Evolutionary conservation across 768 basidiomycete genomes (phyloP).

Genomic region (Tylopilus balloui): DNA sequence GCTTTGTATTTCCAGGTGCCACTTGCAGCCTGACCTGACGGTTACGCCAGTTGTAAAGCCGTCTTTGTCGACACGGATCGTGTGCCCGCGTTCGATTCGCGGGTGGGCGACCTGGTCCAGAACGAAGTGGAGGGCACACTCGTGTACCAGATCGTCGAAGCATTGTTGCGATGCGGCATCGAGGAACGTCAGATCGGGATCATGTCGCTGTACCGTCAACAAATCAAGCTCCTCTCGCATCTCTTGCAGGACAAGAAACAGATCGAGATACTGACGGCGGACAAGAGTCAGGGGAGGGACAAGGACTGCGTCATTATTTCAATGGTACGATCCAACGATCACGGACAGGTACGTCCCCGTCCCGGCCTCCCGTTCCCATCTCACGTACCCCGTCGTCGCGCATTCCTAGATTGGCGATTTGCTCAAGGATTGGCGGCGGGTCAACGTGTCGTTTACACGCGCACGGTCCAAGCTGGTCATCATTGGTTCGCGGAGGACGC

Average conservation of each 20-base stretch:
- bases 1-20: slow-evolving; percentile 11
- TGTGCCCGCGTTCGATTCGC: slow-evolving; percentile 74
- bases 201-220: slow-evolving; percentile 91
- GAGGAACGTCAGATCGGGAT: slow-evolving; percentile 71
- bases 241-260: slow-evolving; percentile 50
- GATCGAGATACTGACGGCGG: slow-evolving; percentile 87
- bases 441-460: slow-evolving; percentile 96
- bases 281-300: slow-evolving; percentile 91
- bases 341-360: slow-evolving; percentile 49
- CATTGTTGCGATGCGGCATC: slow-evolving; percentile 63
- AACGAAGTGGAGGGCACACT: slow-evolving; percentile 77
- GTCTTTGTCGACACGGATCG: slow-evolving; percentile 93
- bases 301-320: slow-evolving; percentile 94
- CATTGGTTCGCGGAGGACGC: slow-evolving; percentile 80
- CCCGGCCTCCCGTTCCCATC: too few relatives aligned
- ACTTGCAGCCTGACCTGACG: not conserved
- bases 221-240: slow-evolving; percentile 82
- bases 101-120: slow-evolving; percentile 84
- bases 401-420: slow-evolving; percentile 81
- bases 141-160: slow-evolving; percentile 62
- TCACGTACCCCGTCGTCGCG: not conserved
- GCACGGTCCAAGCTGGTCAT: slow-evolving; percentile 88
- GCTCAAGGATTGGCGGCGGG: slow-evolving; percentile 90
- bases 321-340: slow-evolving; percentile 84
- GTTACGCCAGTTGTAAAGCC: slow-evolving; percentile 61